phyloP scores from a whole-genome alignment of 441 rosid species.

The Euphorbia schlechtendalii region DNA sequence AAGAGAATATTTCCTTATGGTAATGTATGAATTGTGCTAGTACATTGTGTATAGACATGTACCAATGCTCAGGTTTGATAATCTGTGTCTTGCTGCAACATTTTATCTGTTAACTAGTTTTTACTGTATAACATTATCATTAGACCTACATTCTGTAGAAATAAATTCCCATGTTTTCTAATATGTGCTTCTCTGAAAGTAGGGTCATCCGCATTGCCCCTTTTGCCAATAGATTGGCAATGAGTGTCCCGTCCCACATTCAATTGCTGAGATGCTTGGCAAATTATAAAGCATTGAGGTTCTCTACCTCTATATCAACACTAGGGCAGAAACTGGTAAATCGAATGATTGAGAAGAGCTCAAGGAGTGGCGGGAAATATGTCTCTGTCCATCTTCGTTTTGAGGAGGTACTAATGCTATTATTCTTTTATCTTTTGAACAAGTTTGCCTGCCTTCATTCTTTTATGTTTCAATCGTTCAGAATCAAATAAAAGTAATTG shows the following conservation, averaged over 20 bases:
- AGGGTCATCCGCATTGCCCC: conserved; percentile 84
- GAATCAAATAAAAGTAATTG: too few species aligned
- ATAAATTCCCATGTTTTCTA: conserved; percentile 9
- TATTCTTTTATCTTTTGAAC: conserved; percentile 3
- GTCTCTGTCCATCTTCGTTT: conserved; percentile 82
- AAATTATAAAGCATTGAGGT: conserved; percentile 75
- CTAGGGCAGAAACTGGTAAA: conserved; percentile 57
- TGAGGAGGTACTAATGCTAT: conserved; percentile 65
- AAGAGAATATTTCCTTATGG: not conserved
- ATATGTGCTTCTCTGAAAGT: conserved; percentile 26
- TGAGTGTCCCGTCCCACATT: conserved; percentile 77
- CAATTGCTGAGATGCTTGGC: conserved; percentile 83
- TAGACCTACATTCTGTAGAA: conserved; percentile 4
- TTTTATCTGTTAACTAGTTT: not conserved
- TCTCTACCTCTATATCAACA: conserved; percentile 52
- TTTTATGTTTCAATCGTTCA: too few species aligned
- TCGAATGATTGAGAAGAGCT: conserved; percentile 72
- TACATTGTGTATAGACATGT: conserved; percentile 9
- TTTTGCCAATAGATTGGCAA: conserved; percentile 89
- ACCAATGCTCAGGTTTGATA: too few species aligned
- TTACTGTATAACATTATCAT: too few species aligned
- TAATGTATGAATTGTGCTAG: not conserved
- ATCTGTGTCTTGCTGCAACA: not conserved
- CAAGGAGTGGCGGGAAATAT: conserved; percentile 65
- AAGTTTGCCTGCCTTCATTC: not conserved